Conservation (phyloP, 331 rosid species). For the Pyracantha coccinea region DNA sequence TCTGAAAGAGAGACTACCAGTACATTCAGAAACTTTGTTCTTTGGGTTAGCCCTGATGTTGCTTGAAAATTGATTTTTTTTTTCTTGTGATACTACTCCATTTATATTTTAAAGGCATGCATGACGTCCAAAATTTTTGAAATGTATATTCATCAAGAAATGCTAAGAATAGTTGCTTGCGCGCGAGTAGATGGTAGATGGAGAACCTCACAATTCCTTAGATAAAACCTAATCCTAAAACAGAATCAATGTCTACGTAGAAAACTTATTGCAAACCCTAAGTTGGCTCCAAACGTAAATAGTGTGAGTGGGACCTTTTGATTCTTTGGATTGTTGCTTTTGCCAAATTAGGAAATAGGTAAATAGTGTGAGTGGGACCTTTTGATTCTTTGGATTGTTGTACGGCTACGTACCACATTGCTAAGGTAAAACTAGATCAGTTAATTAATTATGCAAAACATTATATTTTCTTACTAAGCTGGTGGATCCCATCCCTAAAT, state of each 20-base stretch:
- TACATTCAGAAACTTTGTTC: too few relatives aligned
- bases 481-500: slow-evolving; percentile 33
- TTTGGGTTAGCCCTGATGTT: too few relatives aligned
- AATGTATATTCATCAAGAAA: background rate
- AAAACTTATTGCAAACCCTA: background rate
- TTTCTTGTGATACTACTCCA: background rate
- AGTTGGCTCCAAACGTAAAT: background rate
- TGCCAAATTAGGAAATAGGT: slow-evolving; percentile 33
- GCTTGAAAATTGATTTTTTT: too few relatives aligned
- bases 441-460: background rate
- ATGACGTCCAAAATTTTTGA: background rate
- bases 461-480: background rate
- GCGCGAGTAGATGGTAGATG: background rate
- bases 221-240: background rate
- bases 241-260: background rate
- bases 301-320: slow-evolving; percentile 24
- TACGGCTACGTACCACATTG: slow-evolving; percentile 40
- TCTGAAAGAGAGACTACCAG: background rate
- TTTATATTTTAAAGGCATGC: background rate
- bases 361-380: slow-evolving; percentile 21
- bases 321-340: slow-evolving; percentile 8
- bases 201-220: too few relatives aligned
- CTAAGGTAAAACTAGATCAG: slow-evolving; percentile 5
- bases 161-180: too few relatives aligned
- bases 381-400: slow-evolving; percentile 19